A percentile compares a stretch with the other conserved stretches of the same genome.
Conservation (phyloP, 1,284 basidiomycete species). For the Rhodotorula sp. region DNA sequence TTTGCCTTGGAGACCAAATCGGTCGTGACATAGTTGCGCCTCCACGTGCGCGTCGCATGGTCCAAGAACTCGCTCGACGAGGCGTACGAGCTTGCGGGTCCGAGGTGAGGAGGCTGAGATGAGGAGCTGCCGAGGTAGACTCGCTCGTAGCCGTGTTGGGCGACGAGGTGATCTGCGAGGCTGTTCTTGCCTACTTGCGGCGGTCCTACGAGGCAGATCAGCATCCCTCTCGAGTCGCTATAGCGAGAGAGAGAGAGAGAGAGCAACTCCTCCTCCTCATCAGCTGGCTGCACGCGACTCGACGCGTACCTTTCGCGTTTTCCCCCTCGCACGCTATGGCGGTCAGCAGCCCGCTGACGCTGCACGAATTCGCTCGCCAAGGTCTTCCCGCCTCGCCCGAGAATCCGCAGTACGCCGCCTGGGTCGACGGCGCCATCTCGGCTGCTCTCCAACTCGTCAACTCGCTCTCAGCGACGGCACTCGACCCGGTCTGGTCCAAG, state of each 20-base stretch:
- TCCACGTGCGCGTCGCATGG: slow-evolving; percentile 81
- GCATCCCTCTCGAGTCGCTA: slow-evolving; percentile 52
- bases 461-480: background rate
- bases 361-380: background rate
- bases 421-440: background rate
- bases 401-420: background rate
- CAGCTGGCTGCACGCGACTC: too few relatives aligned
- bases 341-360: background rate
- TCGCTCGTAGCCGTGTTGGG: slow-evolving; percentile 53
- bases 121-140: slow-evolving; percentile 42
- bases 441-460: slow-evolving; percentile 1
- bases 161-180: slow-evolving; percentile 69
- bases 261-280: too few relatives aligned
- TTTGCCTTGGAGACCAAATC: slow-evolving; percentile 61
- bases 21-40: slow-evolving; percentile 72
- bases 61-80: slow-evolving; percentile 64
- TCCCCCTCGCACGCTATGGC: background rate
- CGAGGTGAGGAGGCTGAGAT: background rate
- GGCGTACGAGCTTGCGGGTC: slow-evolving; percentile 53
- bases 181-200: slow-evolving; percentile 75
- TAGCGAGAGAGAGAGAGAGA: background rate
- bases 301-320: background rate
- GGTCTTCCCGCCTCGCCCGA: background rate
- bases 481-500: background rate
- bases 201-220: slow-evolving; percentile 85